phyloP scores from a whole-genome alignment of 2,329 filamentous ascomycete species.

The Ophiostoma tasmaniense region DNA sequence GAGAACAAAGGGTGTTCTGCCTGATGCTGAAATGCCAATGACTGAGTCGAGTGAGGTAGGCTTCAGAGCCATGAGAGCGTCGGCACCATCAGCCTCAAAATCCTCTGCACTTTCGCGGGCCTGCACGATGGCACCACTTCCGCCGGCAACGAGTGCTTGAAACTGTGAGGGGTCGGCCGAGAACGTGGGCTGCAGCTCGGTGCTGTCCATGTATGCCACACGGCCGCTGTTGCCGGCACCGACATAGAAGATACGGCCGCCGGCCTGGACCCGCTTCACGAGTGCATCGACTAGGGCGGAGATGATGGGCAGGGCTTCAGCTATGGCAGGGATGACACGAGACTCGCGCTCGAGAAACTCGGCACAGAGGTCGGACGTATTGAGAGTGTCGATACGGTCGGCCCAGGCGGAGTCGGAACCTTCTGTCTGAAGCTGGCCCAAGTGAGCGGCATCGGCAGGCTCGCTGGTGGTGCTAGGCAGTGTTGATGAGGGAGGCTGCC shows the following conservation, averaged over 20 bases:
- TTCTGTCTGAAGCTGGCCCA: slow-evolving; percentile 13
- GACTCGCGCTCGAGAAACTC: slow-evolving; percentile 30
- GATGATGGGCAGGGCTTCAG: slow-evolving; percentile 26
- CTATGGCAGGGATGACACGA: slow-evolving; percentile 26
- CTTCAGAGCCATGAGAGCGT: slow-evolving; percentile 3
- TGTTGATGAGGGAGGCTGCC: not conserved
- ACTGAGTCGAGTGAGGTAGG: slow-evolving; percentile 27
- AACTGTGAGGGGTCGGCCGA: slow-evolving; percentile 32
- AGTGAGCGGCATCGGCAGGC: not conserved
- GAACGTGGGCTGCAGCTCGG: slow-evolving; percentile 35
- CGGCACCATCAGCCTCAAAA: slow-evolving; percentile 8
- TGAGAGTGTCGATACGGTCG: slow-evolving; percentile 13
- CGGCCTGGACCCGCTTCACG: slow-evolving; percentile 25
- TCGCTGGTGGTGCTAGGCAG: not conserved
- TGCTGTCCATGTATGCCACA: slow-evolving; percentile 30
- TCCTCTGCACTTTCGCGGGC: slow-evolving; percentile 29
- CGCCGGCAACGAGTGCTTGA: slow-evolving; percentile 34
- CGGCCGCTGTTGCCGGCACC: slow-evolving; percentile 37
- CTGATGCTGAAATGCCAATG: slow-evolving; percentile 36
- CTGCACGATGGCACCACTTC: slow-evolving; percentile 31
- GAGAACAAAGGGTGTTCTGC: slow-evolving; percentile 35
- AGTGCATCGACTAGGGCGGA: slow-evolving; percentile 29
- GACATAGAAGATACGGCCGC: slow-evolving; percentile 32
- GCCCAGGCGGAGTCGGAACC: slow-evolving; percentile 10
- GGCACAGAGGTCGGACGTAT: slow-evolving; percentile 13